Evolutionary conservation across 345 rosid genomes (phyloP).

Genomic region (Rhizophora apiculata): DNA sequence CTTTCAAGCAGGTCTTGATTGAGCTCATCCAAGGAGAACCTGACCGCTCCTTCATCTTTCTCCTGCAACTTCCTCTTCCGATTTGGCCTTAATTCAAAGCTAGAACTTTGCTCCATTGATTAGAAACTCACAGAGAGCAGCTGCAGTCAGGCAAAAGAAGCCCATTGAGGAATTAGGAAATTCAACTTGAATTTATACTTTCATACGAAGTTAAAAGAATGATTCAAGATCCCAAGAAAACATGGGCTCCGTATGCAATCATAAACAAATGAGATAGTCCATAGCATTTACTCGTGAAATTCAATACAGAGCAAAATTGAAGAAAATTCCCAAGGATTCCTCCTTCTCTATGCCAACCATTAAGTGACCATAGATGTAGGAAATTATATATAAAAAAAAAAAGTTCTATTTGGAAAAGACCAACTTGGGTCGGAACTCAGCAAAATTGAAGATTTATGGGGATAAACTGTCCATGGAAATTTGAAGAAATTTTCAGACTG

Average conservation of each 20-base stretch:
- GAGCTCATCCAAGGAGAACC: conserved; percentile 61
- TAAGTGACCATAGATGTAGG: too few species aligned
- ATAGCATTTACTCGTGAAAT: conserved; percentile 8
- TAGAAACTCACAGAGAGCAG: conserved; percentile 4
- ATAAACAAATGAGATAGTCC: background rate
- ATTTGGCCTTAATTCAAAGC: conserved; percentile 23
- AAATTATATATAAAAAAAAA: too few species aligned
- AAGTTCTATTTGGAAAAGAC: too few species aligned
- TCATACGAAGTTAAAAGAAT: background rate
- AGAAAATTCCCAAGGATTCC: background rate
- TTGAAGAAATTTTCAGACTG: background rate
- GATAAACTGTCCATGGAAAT: background rate
- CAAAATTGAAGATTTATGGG: background rate
- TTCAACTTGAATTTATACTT: background rate
- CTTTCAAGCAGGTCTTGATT: conserved; percentile 75
- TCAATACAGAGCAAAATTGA: background rate
- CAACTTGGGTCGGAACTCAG: too few species aligned
- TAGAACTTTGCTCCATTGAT: conserved; percentile 31
- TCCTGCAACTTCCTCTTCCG: conserved; percentile 56
- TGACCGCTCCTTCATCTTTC: conserved; percentile 22
- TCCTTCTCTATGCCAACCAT: background rate
- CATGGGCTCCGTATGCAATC: background rate
- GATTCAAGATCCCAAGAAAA: too few species aligned
- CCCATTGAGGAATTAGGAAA: background rate
- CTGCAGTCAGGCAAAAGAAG: conserved; percentile 18